Base-by-base conservation (phyloP, 2,329 filamentous ascomycete genomes). In the Aspergillus costaricaensis region DNA sequence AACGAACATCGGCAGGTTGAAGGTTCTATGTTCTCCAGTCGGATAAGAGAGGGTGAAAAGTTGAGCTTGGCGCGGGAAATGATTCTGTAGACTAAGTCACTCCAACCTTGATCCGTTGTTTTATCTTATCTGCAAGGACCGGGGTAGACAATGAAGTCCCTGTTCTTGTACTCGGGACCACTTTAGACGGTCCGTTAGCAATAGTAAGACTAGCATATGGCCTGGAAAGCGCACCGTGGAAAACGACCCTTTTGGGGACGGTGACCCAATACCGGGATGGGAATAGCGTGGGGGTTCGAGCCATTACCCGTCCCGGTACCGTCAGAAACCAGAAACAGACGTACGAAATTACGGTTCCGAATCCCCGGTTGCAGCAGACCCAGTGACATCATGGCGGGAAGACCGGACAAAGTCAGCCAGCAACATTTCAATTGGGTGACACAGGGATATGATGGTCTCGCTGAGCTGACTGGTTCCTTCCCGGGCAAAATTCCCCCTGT, bases 381-480 rank as follows among this genome's bases (percentile, higher is more conserved):
- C 17, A 23, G 52, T 58, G 61, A 61, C 59, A 61, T 61, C 59
- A 60, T 60, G 58, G 47, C 49, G 43, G 32, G 27, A 41, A 30
- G 47, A n/a, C n/a, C 52, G n/a, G 21, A 25, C 30, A 30, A 30
- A 55, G 12, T 12, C 21, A 39, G 39, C 47, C 9, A 27, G 25
- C 23, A 17, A 6, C 47, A 15, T 50, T 50, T 32, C n/a, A 50
- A 50, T 50, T 50, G 47, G 47, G 25, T 32, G 47, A 50, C 15
- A 32, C 47, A 27, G 15, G 15, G 15, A 30, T 19, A 4, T 23
- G 23, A 48, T 48, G 15, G 21, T 23, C 15, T 49, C 21, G 15
- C 21, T 21, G 23, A 15, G 21, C 23, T n/a, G 23, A 27, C 8
- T 30, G 47, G 12, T 27, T 27, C 23, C 47, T 17, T 36, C 14